Conservation (phyloP, 176 grass and related monocot genomes). For the Paspalum vaginatum region DNA sequence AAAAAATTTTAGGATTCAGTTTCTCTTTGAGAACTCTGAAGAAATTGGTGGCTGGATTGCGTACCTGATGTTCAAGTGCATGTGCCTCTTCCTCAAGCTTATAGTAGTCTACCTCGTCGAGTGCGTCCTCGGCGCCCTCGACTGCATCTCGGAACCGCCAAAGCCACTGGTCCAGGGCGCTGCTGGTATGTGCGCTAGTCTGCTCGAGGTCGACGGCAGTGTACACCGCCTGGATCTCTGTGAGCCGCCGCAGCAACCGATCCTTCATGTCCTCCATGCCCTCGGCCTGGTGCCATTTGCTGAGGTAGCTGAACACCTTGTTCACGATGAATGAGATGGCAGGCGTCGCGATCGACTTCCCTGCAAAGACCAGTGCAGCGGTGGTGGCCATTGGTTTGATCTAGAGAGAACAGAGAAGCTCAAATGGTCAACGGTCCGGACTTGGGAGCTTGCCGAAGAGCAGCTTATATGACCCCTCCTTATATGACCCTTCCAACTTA, state of each 20-base stretch:
- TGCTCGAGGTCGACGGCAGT: neutral
- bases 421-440: too few relatives aligned
- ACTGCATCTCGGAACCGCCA: conserved; percentile 17
- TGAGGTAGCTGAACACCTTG: conserved; percentile 33
- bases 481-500: too few relatives aligned
- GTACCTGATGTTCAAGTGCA: neutral
- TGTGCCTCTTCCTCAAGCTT: conserved; percentile 11
- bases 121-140: conserved; percentile 5
- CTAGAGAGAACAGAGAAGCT: too few relatives aligned
- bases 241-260: neutral
- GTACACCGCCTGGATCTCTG: conserved; percentile 15
- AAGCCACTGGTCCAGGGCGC: conserved; percentile 3
- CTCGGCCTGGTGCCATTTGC: neutral
- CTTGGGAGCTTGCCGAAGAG: too few relatives aligned
- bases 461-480: too few relatives aligned
- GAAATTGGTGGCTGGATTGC: neutral
- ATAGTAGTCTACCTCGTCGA: conserved; percentile 30
- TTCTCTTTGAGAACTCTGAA: conserved; percentile 17
- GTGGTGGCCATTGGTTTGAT: neutral
- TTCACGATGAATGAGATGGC: conserved; percentile 31
- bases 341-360: conserved; percentile 23
- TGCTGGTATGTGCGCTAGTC: neutral
- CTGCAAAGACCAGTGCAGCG: conserved; percentile 25
- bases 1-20: neutral
- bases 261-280: conserved; percentile 10